Conservation (phyloP, 441 rosid genomes). For the Erodium moschatum region DNA sequence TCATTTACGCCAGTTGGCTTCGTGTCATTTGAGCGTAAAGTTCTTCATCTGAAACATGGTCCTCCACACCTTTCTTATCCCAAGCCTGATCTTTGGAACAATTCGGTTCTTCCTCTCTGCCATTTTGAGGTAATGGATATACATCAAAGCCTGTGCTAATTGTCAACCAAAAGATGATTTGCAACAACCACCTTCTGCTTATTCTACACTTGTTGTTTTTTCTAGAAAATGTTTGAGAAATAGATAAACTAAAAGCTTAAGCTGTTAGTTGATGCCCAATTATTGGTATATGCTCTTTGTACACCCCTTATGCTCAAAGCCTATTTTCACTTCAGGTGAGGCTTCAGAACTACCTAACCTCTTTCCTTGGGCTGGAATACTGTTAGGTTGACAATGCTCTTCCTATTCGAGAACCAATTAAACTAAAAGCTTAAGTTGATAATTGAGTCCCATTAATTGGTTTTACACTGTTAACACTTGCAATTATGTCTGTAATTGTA, state of each 20-base stretch:
- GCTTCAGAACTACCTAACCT: neutral
- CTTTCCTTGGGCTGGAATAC: neutral
- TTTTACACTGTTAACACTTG: neutral
- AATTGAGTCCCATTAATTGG: neutral
- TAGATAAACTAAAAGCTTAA: neutral
- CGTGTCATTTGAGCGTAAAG: slow-evolving; percentile 77
- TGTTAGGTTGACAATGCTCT: neutral
- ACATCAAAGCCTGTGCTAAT: neutral
- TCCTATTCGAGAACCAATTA: neutral
- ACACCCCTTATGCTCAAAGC: neutral
- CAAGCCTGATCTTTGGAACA: slow-evolving; percentile 54
- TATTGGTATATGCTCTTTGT: neutral
- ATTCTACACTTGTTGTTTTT: neutral
- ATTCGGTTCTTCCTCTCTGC: slow-evolving; percentile 54
- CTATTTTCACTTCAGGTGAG: neutral
- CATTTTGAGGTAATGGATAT: slow-evolving; percentile 47
- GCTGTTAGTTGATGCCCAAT: neutral
- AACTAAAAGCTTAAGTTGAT: neutral
- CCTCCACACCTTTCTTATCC: slow-evolving; percentile 34
- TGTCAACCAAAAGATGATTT: neutral
- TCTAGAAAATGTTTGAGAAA: neutral
- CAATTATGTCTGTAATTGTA: slow-evolving; percentile 21
- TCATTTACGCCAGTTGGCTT: slow-evolving; percentile 46
- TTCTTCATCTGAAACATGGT: slow-evolving; percentile 41
- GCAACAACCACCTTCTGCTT: neutral